Conservation (phyloP, 1,284 basidiomycete genomes). For the Anthracocystis setariae region DNA sequence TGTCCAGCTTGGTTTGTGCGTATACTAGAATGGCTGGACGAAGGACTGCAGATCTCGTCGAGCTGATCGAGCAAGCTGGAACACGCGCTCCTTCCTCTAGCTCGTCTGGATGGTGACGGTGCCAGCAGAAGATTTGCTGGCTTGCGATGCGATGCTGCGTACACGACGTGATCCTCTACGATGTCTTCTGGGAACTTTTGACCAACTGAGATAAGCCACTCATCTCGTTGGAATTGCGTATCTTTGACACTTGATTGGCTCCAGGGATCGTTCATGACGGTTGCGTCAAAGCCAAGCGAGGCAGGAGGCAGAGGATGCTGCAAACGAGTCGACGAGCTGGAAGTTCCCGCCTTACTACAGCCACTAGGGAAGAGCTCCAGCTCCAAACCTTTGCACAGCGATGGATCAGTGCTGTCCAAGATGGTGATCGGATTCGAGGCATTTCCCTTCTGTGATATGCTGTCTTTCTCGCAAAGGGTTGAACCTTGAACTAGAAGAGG, state of each 20-base stretch:
- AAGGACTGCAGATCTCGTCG: slow-evolving; percentile 29
- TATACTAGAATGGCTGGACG: slow-evolving; percentile 10
- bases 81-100: neutral
- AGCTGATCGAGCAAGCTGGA: slow-evolving; percentile 35
- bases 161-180: slow-evolving; percentile 9
- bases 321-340: slow-evolving; percentile 2
- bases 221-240: slow-evolving; percentile 22
- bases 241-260: slow-evolving; percentile 17
- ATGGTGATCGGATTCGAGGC: slow-evolving; percentile 15
- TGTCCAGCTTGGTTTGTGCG: neutral
- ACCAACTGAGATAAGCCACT: slow-evolving; percentile 35
- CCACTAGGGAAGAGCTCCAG: slow-evolving; percentile 33
- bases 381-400: slow-evolving; percentile 11
- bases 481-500: slow-evolving; percentile 5
- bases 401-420: slow-evolving; percentile 2
- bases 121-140: neutral
- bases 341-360: neutral
- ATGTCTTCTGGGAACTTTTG: slow-evolving; percentile 28
- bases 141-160: neutral
- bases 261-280: slow-evolving; percentile 12
- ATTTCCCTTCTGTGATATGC: neutral
- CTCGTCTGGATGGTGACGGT: neutral
- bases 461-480: neutral
- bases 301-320: slow-evolving; percentile 4
- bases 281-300: slow-evolving; percentile 21